These are phyloP conservation scores for Termitomyces sp. DNA, from an alignment of 768 basidiomycete species.

Conservation along the genomic window DNA sequence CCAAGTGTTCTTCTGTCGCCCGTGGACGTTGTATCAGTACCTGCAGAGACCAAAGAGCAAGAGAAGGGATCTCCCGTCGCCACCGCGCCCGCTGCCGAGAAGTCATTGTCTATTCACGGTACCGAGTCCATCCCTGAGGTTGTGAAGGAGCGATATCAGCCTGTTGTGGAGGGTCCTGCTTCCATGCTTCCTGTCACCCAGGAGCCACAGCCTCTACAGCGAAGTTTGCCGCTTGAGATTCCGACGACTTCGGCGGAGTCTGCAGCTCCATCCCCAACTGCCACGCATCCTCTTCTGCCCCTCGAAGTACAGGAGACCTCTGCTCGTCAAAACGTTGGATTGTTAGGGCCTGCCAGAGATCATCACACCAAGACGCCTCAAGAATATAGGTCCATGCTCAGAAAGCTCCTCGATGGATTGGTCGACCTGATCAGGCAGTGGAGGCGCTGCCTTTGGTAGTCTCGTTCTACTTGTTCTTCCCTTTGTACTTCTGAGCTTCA, in stretches of 20 bases:
- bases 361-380: slow-evolving; percentile 4
- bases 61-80: neutral
- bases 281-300: slow-evolving; percentile 5
- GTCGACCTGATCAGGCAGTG: slow-evolving; percentile 1
- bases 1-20: neutral
- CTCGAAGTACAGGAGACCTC: slow-evolving; percentile 5
- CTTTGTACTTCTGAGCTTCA: neutral
- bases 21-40: neutral
- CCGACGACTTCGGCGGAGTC: neutral
- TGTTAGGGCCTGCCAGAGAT: neutral
- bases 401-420: slow-evolving; percentile 4
- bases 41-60: neutral
- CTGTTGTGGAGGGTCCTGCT: neutral
- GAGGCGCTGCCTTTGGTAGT: slow-evolving; percentile 5
- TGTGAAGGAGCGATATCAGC: neutral
- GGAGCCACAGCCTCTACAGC: neutral
- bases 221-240: neutral
- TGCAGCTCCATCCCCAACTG: slow-evolving; percentile 4
- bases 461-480: neutral
- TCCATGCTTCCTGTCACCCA: neutral
- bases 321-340: neutral
- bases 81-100: neutral
- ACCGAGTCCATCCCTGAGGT: neutral
- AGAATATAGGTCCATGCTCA: slow-evolving; percentile 7
- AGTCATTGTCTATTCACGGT: neutral